Evolutionary conservation across 352 stramenopile species (phyloP), one percentile per base, ranked within the genome.

Genomic region (Plasmopara muralis): DNA sequence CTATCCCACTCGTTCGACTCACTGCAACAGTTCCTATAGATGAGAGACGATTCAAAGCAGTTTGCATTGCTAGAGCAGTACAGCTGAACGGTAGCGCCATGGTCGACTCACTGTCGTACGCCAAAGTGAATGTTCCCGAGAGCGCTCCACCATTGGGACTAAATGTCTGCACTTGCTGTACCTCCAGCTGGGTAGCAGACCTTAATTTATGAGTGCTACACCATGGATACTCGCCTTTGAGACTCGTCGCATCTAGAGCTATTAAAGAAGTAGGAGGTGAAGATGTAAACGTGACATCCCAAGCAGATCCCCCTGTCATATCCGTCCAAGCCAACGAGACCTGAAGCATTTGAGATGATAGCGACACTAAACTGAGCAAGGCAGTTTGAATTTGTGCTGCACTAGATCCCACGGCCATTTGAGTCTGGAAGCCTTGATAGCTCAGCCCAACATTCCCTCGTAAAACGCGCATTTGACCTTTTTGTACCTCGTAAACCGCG

Each of bases 1-100:
- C 39, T 5, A 50, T 46, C 2, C 52, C 59, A 39, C 28, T 43
- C n/a, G 43, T 58, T n/a, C 55, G 43, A 6, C 44, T 57, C 1
- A 57, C 50, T 8, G 43, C 43, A 6, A 57, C 50, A 14, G 18
- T 47, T 50, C 50, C 50, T 20, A 57, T 46, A 6, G 50, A 57
- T 25, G 50, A 20, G 2, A 57, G 50, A 5, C 33, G 33, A 31
- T 57, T 57, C 6, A 57, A 29, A 4, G 33, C 43, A 7, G 5
- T 45, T 39, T 57, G 42, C 50, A 57, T 57, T 6, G 31, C 34
- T n/a, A 15, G 15, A 13, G 16, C 50, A 1, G 50, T 40, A 34
- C 50, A 57, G 20, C 33, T 41, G 15, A 46, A 57, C 16, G 50
- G 33, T 8, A 57, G 34, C 10, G 20, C 41, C 5, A 18, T 43